A percentile compares a stretch with the other conserved stretches of the same genome.
phyloP scores from a whole-genome alignment of 768 basidiomycete genomes.

The Pisolithus orientalis region DNA sequence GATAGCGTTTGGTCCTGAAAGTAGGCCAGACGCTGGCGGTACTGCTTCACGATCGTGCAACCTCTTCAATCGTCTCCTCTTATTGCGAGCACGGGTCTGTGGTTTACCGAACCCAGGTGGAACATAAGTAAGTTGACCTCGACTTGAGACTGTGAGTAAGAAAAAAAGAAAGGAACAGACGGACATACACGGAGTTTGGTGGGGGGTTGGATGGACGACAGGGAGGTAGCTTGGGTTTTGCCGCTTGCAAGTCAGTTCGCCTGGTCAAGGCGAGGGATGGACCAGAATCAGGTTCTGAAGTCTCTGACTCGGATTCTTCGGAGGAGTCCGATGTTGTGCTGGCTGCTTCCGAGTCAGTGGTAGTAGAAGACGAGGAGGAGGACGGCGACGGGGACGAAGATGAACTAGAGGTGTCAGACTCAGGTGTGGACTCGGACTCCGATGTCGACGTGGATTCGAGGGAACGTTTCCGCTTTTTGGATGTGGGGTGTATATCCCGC shows the following conservation, averaged over 20 bases:
- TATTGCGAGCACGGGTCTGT: constrained; percentile 50
- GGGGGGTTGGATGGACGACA: background rate
- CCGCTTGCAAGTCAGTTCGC: background rate
- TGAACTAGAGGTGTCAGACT: constrained; percentile 7
- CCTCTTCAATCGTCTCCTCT: constrained; percentile 47
- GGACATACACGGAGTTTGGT: background rate
- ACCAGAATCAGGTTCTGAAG: constrained; percentile 21
- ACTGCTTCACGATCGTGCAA: constrained; percentile 20
- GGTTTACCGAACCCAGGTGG: constrained; percentile 59
- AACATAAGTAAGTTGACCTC: constrained; percentile 16
- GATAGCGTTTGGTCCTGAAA: constrained; percentile 38
- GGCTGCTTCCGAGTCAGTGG: constrained; percentile 2
- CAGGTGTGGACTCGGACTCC: constrained; percentile 16
- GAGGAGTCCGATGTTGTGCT: constrained; percentile 13
- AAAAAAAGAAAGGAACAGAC: background rate
- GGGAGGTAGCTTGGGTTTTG: background rate
- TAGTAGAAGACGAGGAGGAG: constrained; percentile 7
- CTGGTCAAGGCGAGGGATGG: constrained; percentile 5
- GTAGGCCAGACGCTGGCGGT: constrained; percentile 14
- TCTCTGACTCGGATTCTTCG: constrained; percentile 8
- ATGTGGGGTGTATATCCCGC: background rate
- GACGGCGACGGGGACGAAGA: constrained; percentile 6
- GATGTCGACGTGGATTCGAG: constrained; percentile 8
- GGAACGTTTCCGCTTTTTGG: constrained; percentile 23
- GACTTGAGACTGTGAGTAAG: background rate